A percentile compares a stretch with the other conserved stretches of the same genome.
phyloP scores from a whole-genome alignment of 208 protist species.

The Phytomonas francai region DNA sequence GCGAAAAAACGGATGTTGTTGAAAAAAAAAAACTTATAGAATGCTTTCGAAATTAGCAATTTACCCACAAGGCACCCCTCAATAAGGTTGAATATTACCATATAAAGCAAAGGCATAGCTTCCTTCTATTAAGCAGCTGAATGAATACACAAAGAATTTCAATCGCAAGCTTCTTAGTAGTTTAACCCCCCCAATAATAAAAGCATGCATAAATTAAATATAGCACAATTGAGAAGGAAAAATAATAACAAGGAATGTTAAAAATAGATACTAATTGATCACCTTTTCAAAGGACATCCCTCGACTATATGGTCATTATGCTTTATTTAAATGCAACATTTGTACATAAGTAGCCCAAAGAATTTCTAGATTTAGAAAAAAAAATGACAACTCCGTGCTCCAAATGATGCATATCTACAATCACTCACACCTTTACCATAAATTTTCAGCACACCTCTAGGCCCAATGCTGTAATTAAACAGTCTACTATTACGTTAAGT shows the following conservation, averaged over 20 bases:
- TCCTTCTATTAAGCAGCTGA: neutral
- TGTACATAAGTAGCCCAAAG: neutral
- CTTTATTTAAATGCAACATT: neutral
- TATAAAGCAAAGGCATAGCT: neutral
- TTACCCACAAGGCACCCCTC: neutral
- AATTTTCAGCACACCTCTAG: constrained; percentile 10
- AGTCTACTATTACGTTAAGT: constrained; percentile 31
- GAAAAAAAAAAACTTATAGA: neutral
- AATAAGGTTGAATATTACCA: neutral
- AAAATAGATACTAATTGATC: neutral
- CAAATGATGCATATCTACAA: neutral
- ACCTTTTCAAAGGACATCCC: neutral
- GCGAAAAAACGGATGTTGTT: too few species aligned
- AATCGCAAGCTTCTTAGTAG: neutral
- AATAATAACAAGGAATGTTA: neutral
- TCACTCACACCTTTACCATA: neutral
- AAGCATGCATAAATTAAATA: neutral
- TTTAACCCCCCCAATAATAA: neutral
- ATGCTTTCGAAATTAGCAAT: neutral
- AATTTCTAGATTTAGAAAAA: neutral
- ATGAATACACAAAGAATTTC: neutral
- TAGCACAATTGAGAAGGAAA: neutral
- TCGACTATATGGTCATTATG: neutral
- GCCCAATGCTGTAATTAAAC: constrained; percentile 33
- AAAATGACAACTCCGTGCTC: neutral